Conservation (phyloP, 1,284 basidiomycete species). For the Ustilago tritici region DNA sequence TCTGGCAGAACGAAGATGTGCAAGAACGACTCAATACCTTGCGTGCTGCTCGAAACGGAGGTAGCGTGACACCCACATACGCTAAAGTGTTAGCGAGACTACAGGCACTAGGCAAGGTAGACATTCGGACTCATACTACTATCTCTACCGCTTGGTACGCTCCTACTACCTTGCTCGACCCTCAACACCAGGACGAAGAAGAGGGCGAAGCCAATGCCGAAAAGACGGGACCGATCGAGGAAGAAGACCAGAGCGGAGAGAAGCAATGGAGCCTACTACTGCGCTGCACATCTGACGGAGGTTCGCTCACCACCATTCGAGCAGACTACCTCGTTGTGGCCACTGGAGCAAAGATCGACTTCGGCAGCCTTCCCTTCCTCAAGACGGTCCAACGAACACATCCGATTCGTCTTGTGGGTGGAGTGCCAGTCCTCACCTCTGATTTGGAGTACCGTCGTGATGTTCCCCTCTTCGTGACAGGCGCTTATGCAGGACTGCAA, state of each 20-base stretch:
- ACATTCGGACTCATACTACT: conserved; percentile 57
- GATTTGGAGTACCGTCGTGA: conserved; percentile 66
- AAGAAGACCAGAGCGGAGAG: conserved; percentile 1
- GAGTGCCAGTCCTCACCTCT: conserved; percentile 66
- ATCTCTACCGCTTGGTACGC: conserved; percentile 34
- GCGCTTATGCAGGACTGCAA: conserved; percentile 61
- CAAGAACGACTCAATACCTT: conserved; percentile 55
- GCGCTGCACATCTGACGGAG: conserved; percentile 15
- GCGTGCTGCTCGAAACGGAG: conserved; percentile 63
- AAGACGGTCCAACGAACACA: conserved; percentile 42
- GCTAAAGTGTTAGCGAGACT: conserved; percentile 53
- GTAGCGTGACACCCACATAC: conserved; percentile 68
- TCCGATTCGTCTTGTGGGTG: conserved; percentile 59
- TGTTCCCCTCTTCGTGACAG: conserved; percentile 68
- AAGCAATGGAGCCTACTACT: conserved; percentile 45
- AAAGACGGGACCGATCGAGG: neutral
- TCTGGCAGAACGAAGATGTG: conserved; percentile 65
- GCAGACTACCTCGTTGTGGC: conserved; percentile 64
- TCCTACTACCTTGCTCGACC: neutral
- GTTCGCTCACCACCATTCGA: neutral
- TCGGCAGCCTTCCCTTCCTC: conserved; percentile 60
- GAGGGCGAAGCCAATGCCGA: neutral
- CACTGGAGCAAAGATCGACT: conserved; percentile 63
- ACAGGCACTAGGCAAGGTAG: conserved; percentile 52
- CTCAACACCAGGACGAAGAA: neutral